Conservation (phyloP, 805 yeast genomes). For the Ogataea ganodermae region DNA sequence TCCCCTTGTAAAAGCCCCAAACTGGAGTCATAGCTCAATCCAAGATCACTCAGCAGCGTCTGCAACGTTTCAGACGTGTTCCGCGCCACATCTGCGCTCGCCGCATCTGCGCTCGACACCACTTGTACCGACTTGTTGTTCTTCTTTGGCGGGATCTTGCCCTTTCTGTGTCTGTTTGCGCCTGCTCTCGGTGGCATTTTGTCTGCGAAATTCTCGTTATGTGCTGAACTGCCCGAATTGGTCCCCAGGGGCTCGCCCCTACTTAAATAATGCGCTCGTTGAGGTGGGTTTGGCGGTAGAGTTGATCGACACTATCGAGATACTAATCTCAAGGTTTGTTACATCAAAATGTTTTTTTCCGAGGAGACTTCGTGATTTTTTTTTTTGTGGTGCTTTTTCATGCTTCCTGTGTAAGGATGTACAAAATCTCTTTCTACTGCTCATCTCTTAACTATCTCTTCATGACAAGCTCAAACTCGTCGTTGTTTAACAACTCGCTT, state of each 20-base stretch:
- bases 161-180: slow-evolving; percentile 24
- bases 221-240: neutral
- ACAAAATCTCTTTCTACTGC: neutral
- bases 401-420: neutral
- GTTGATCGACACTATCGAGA: no score
- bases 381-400: neutral
- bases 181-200: slow-evolving; percentile 30
- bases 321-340: neutral
- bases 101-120: slow-evolving; percentile 1
- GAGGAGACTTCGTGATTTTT: neutral
- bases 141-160: slow-evolving; percentile 28
- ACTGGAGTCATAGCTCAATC: slow-evolving; percentile 57
- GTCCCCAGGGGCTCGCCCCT: slow-evolving; percentile 2
- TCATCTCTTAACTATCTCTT: neutral
- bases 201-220: no score
- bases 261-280: neutral
- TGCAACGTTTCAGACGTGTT: slow-evolving; percentile 46
- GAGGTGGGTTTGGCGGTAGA: neutral
- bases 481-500: no score
- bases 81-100: slow-evolving; percentile 10
- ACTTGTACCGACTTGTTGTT: slow-evolving; percentile 15
- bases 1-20: slow-evolving; percentile 66
- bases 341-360: neutral
- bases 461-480: neutral
- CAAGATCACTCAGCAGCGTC: slow-evolving; percentile 53